Evolutionary conservation across 345 rosid genomes (phyloP), one percentile per base, ranked within the genome.

Genomic region (Acer saccharum): DNA sequence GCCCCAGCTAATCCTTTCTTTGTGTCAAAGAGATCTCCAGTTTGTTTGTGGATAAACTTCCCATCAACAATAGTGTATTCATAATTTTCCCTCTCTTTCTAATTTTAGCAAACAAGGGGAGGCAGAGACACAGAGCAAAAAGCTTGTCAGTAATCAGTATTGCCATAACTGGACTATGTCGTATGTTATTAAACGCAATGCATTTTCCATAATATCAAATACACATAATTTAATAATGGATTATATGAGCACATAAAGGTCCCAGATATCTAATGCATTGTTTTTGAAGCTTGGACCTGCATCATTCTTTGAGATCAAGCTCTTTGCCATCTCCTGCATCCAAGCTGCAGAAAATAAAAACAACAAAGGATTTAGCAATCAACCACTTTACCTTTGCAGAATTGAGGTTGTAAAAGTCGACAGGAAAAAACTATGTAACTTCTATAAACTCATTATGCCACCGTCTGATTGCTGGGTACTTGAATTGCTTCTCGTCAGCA

Each of bases 241-340:
- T 21, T 12, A 54, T 13, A 39, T 7, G 65, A 62, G 44, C 29
- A 86, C 98, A 64, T 87, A 95, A 97, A 46, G 98, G 98, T 75
- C 99, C 98, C n/a, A 95, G 90, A 83, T 95, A 95, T 87, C 80
- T 92, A 12, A 95, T 93, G 84, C 96, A 86, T 63, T 95, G 97
- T 58, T 89, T 88, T 65, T 80, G 91, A 77, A 95, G 97, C 77
- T 90, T 86, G 10, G 88, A 86, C 76, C 88, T 89, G 29, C 92
- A 80, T 77, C 97, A 92, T 35, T 85, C 87, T 63, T 85, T 79
- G 67, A 92, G 92, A 71, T 91, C 91, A 66, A 92, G 74, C 39
- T 90, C 94, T 84, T 89, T 93, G 35, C 99, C 98, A 80, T 87
- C 90, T 74, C 99, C 99, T 61, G 91, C 18, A 78, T 95, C 99